phyloP scores from a whole-genome alignment of 1,284 basidiomycete species.

The Puccinia novopanici region DNA sequence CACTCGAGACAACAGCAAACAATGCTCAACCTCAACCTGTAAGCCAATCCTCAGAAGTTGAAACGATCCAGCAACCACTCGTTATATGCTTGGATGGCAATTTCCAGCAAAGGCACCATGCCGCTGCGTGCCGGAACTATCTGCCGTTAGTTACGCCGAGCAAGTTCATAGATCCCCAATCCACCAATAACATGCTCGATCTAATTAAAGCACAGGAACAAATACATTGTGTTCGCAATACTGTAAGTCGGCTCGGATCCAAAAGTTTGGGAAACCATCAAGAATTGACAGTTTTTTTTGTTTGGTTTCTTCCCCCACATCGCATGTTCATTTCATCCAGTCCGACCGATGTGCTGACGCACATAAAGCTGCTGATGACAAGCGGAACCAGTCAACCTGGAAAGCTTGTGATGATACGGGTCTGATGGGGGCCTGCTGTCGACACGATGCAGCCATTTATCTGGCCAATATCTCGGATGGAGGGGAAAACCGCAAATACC shows the following conservation, averaged over 20 bases:
- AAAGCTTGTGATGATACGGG: conserved; percentile 8
- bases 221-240: neutral
- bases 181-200: neutral
- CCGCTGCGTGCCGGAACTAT: neutral
- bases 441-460: too few relatives aligned
- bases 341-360: conserved; percentile 1
- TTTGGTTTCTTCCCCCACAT: too few relatives aligned
- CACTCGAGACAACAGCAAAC: too few relatives aligned
- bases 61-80: neutral
- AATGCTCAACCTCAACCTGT: too few relatives aligned
- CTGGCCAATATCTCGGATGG: neutral
- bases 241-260: neutral
- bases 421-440: too few relatives aligned
- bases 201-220: neutral
- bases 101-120: neutral
- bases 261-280: neutral
- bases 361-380: conserved; percentile 12
- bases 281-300: too few relatives aligned
- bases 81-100: neutral
- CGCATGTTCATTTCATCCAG: too few relatives aligned
- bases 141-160: neutral
- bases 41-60: too few relatives aligned
- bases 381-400: conserved; percentile 1
- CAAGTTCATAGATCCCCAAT: neutral
- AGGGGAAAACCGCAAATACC: neutral